phyloP scores from a whole-genome alignment of 352 stramenopile genomes.

The Phytophthora citrophthora region DNA sequence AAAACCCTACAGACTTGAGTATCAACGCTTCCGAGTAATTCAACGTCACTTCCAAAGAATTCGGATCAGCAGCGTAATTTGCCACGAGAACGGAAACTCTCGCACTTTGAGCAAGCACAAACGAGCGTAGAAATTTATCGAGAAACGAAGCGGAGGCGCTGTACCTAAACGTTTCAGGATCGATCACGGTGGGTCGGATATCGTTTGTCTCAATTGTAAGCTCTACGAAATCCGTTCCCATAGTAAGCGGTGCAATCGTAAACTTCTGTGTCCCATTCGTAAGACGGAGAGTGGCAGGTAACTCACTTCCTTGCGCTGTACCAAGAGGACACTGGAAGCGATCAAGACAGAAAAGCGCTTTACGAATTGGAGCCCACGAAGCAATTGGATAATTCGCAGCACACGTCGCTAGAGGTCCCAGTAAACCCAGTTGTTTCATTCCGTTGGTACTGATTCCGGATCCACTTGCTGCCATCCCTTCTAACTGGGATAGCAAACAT shows the following conservation, averaged over 20 bases:
- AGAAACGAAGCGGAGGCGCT: constrained; percentile 20
- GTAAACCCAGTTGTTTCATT: constrained; percentile 10
- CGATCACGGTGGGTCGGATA: not conserved
- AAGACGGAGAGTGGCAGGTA: constrained; percentile 2
- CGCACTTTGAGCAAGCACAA: constrained; percentile 14
- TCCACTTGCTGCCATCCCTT: not conserved
- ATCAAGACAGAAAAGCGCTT: constrained; percentile 14
- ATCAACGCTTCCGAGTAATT: constrained; percentile 16
- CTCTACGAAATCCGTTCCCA: constrained; percentile 15
- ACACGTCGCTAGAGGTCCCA: constrained; percentile 12
- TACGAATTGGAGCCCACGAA: constrained; percentile 16
- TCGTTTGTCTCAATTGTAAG: constrained; percentile 11
- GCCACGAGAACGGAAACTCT: constrained; percentile 5
- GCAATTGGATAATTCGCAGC: not conserved
- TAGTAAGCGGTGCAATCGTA: not conserved
- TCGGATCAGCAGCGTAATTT: not conserved
- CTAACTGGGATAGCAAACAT: constrained; percentile 19
- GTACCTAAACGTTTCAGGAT: constrained; percentile 9
- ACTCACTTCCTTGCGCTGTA: not conserved
- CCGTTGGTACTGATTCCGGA: not conserved
- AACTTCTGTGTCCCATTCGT: constrained; percentile 17
- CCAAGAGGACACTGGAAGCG: constrained; percentile 7
- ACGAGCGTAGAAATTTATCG: constrained; percentile 13
- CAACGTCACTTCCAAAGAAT: constrained; percentile 3
- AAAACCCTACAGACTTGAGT: constrained; percentile 7